Percentiles rank a stretch among this genome's conserved stretches.
Conservation (phyloP, 2,329 filamentous ascomycete genomes). For the Zymoseptoria tritici region DNA sequence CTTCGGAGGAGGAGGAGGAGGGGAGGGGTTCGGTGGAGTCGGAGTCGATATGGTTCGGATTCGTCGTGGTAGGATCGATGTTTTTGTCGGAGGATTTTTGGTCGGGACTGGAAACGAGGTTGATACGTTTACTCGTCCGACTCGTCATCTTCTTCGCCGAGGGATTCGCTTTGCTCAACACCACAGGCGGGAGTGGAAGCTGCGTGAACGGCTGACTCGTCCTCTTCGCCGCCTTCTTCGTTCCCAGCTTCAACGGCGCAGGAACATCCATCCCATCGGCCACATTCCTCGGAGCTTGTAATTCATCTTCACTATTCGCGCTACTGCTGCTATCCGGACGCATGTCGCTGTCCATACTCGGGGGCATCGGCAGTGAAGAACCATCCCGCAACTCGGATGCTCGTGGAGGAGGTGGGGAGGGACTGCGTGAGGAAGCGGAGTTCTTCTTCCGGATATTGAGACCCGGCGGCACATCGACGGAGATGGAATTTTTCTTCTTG, state of each 20-base stretch:
- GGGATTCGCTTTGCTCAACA: too few relatives aligned
- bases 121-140: neutral
- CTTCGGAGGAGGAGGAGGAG: too few relatives aligned
- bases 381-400: too few relatives aligned
- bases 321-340: too few relatives aligned
- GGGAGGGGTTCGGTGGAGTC: too few relatives aligned
- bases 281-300: neutral
- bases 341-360: too few relatives aligned
- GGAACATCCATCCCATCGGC: neutral
- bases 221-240: too few relatives aligned
- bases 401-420: neutral
- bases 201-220: neutral
- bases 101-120: neutral
- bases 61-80: too few relatives aligned
- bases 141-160: too few relatives aligned
- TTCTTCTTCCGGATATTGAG: slow-evolving; percentile 1
- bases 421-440: neutral
- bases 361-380: neutral
- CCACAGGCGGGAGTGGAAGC: neutral
- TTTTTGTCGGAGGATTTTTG: too few relatives aligned
- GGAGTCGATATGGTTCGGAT: too few relatives aligned
- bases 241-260: neutral
- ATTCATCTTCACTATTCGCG: neutral
- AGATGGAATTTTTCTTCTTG: neutral
- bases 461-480: neutral